Conservation (phyloP, 352 stramenopile genomes). For the Phytophthora multivora region DNA sequence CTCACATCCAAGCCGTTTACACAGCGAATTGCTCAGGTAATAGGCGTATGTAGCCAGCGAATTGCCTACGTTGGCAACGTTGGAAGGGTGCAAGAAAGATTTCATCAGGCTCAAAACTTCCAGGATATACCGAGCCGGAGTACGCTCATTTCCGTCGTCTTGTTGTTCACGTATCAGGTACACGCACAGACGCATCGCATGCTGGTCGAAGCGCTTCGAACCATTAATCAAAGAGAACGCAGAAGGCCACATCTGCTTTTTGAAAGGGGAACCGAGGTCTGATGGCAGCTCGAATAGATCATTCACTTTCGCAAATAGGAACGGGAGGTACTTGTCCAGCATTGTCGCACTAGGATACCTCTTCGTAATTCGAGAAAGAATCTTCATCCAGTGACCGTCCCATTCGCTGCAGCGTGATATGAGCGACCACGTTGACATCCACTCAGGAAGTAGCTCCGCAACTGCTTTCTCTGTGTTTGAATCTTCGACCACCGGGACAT, state of each 20-base stretch:
- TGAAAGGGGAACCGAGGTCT: slow-evolving; percentile 67
- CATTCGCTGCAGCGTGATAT: slow-evolving; percentile 62
- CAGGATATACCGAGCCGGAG: slow-evolving; percentile 54
- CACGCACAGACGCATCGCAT: slow-evolving; percentile 59
- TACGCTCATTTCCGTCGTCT: slow-evolving; percentile 8
- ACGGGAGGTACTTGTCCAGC: slow-evolving; percentile 48
- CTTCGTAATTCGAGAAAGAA: slow-evolving; percentile 68
- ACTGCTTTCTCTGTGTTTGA: slow-evolving; percentile 8
- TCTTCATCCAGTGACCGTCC: slow-evolving; percentile 79
- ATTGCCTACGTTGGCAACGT: slow-evolving; percentile 62
- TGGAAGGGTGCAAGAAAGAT: slow-evolving; percentile 79
- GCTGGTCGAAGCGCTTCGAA: slow-evolving; percentile 59
- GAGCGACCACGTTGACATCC: slow-evolving; percentile 59
- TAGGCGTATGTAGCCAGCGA: slow-evolving; percentile 59
- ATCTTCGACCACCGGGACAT: slow-evolving; percentile 20
- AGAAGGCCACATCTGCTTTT: slow-evolving; percentile 62
- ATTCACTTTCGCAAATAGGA: slow-evolving; percentile 74
- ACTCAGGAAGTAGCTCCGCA: slow-evolving; percentile 48
- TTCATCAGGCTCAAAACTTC: slow-evolving; percentile 64
- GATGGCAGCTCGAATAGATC: slow-evolving; percentile 65
- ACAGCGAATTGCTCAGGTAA: slow-evolving; percentile 56
- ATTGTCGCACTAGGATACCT: slow-evolving; percentile 36
- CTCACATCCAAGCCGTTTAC: slow-evolving; percentile 56
- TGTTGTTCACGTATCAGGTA: slow-evolving; percentile 46
- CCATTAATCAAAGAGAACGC: slow-evolving; percentile 54